Conservation (phyloP, 208 protist genomes). For the Vickermania spadyakhi region DNA sequence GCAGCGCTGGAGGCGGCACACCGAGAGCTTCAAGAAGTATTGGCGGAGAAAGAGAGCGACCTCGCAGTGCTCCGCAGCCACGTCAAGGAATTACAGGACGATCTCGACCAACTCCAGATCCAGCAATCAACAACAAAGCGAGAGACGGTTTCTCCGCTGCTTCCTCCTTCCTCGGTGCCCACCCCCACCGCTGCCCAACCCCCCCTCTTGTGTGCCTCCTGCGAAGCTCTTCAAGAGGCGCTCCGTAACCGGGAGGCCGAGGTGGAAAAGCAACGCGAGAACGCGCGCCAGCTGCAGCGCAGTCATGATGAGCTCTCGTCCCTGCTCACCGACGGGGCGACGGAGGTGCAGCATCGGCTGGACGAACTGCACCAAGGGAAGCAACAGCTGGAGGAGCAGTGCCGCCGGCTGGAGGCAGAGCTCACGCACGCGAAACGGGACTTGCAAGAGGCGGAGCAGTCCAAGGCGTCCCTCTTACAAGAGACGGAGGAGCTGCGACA, state of each 20-base stretch:
- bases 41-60: not conserved
- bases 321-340: not conserved
- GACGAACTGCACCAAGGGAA: not conserved
- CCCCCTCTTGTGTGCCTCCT: too few relatives aligned
- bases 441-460: not conserved
- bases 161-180: too few relatives aligned
- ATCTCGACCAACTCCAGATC: too few relatives aligned
- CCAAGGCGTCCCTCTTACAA: not conserved
- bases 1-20: slow-evolving; percentile 39
- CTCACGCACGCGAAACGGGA: not conserved
- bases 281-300: not conserved
- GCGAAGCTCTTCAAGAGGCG: not conserved
- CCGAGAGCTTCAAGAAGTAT: not conserved
- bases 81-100: slow-evolving; percentile 10
- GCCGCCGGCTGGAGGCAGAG: not conserved
- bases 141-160: too few relatives aligned
- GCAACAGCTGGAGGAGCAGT: not conserved
- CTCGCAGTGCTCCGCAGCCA: not conserved
- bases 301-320: not conserved
- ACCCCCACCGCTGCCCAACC: too few relatives aligned
- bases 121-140: too few relatives aligned
- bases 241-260: not conserved
- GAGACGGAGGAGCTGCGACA: not conserved
- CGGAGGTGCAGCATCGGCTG: not conserved
- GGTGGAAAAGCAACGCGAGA: not conserved